These are phyloP conservation scores for Setomelanomma holmii DNA, from an alignment of 2,329 filamentous ascomycete genomes.

Conservation along the genomic window DNA sequence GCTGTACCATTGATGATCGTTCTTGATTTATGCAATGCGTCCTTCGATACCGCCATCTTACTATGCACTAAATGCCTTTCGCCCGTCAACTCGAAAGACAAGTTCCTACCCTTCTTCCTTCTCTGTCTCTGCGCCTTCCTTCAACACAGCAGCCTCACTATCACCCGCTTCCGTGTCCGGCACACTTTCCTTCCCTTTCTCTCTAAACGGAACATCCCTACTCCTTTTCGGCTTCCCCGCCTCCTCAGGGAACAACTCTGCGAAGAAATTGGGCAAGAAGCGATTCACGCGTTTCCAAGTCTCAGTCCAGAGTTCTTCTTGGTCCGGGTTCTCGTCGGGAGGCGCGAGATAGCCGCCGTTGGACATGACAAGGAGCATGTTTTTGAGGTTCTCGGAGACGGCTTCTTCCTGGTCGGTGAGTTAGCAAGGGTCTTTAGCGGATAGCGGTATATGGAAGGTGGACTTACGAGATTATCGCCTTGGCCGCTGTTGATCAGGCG, in stretches of 20 bases:
- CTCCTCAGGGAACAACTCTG: slow-evolving; percentile 64
- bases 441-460: not conserved
- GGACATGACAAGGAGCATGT: slow-evolving; percentile 93
- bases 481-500: slow-evolving; percentile 95
- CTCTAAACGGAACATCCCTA: slow-evolving; percentile 26
- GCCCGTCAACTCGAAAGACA: too few relatives aligned
- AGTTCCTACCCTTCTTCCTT: too few relatives aligned
- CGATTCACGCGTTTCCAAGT: slow-evolving; percentile 66
- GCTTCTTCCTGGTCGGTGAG: slow-evolving; percentile 91
- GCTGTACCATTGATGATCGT: too few relatives aligned
- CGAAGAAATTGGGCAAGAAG: slow-evolving; percentile 66
- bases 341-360: slow-evolving; percentile 84
- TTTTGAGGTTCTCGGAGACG: slow-evolving; percentile 93
- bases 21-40: too few relatives aligned
- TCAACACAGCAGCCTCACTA: slow-evolving; percentile 7
- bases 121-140: slow-evolving; percentile 5
- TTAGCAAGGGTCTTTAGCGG: too few relatives aligned
- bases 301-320: slow-evolving; percentile 66
- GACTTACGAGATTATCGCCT: slow-evolving; percentile 81
- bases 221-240: slow-evolving; percentile 38
- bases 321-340: slow-evolving; percentile 61
- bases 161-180: slow-evolving; percentile 18
- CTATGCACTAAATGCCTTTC: too few relatives aligned
- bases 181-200: slow-evolving; percentile 9
- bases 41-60: too few relatives aligned